Conservation (phyloP, 306 rosid species). For the Argentina anserina region DNA sequence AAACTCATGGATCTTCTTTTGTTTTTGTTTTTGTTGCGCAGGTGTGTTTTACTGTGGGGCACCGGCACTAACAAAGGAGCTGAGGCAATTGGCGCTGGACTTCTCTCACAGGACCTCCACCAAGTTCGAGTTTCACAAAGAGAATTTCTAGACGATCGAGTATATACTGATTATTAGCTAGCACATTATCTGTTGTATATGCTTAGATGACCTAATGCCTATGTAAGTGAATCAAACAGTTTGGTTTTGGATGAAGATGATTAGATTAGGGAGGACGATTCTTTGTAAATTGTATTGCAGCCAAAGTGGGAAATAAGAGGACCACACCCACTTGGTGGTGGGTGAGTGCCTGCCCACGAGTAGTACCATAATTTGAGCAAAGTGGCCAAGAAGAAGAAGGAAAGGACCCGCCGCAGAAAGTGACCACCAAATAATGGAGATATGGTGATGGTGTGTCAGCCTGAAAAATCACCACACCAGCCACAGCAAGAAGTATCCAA, state of each 20-base stretch:
- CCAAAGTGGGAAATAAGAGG: neutral
- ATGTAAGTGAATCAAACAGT: neutral
- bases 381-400: slow-evolving; percentile 4
- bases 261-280: neutral
- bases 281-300: neutral
- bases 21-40: slow-evolving; percentile 3
- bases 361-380: neutral
- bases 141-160: slow-evolving; percentile 39
- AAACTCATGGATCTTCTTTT: neutral
- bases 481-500: neutral
- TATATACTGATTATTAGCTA: neutral
- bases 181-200: neutral
- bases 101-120: slow-evolving; percentile 52
- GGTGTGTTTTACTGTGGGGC: slow-evolving; percentile 60
- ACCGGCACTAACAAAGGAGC: slow-evolving; percentile 45
- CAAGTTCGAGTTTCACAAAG: slow-evolving; percentile 52
- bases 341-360: neutral
- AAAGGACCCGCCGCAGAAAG: neutral
- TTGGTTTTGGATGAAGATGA: neutral
- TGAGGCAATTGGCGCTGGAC: slow-evolving; percentile 36
- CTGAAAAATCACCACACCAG: neutral
- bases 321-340: neutral
- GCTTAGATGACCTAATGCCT: slow-evolving; percentile 4
- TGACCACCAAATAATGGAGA: slow-evolving; percentile 7
- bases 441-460: neutral